Evolutionary conservation across 768 basidiomycete genomes (phyloP), one percentile per base, ranked within the genome.

Genomic region (Serendipita vermifera): DNA sequence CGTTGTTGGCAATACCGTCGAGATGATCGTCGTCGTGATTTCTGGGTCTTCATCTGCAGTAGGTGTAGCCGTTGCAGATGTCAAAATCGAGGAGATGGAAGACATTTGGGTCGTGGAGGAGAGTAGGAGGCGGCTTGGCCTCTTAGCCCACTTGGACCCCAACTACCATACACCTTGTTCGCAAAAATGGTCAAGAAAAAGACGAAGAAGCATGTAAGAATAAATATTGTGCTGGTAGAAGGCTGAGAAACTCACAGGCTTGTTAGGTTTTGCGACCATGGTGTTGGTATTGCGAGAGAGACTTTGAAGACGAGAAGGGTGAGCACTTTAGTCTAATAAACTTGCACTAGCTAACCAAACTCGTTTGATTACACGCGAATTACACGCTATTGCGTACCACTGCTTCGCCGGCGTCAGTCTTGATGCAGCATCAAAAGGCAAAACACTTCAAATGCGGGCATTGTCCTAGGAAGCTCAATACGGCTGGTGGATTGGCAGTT

Each of bases 291-390:
- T 98, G 92, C 73, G 93, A 98, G 71, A 81, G 94, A 67, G 94
- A 96, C 70, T 99, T 99, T 64, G 93, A 98, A 71, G 96, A 99
- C 78, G 93, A 97, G 70, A 98, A 97, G 73, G 93, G 93, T 89
- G 46, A 17, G 74, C 70, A 46, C 63, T 43, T 39, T 55, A 32
- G 27, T 56, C 33, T 36, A 20, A 15, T 24, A 20, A 17, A 55
- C n/a, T 15, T 36, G 54, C 26, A 24, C 26, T 3, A 33, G 46
- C 24, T 27, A 32, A 38, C 43, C 36, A 20, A 17, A 17, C 22
- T 29, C 14, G 11, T 22, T 32, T 20, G 22, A n/a, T 29, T 14
- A 31, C 36, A 17, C 54, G 17, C 17, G 36, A 38, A 38, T 38
- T 38, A 11, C 17, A 17, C 11, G n/a, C n/a, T 33, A n/a, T 11